Conservation (phyloP, 306 rosid species). For the Pterocarpus macrocarpus region DNA sequence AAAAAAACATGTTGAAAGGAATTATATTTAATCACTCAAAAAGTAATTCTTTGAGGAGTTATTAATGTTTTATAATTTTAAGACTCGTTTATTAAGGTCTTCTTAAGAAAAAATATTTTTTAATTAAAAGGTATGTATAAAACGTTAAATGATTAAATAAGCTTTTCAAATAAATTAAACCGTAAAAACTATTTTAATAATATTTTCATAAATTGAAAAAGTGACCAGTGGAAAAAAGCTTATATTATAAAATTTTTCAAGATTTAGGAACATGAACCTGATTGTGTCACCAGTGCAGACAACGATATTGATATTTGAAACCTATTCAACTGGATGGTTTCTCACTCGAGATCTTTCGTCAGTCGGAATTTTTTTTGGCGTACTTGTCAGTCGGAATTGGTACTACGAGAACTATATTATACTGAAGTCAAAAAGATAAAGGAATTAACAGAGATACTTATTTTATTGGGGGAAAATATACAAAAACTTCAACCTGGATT, state of each 20-base stretch:
- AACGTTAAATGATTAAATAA: too few relatives aligned
- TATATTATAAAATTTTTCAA: background rate
- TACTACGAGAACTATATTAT: constrained; percentile 3
- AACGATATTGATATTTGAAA: background rate
- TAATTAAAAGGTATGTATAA: too few relatives aligned
- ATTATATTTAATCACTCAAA: background rate
- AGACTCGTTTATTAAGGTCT: too few relatives aligned
- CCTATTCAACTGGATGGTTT: background rate
- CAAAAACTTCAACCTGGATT: constrained; percentile 12
- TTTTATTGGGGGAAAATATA: background rate
- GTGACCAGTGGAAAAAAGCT: background rate
- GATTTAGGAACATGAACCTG: background rate
- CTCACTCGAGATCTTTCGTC: background rate
- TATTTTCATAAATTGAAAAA: too few relatives aligned
- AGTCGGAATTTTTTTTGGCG: background rate
- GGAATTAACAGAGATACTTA: constrained; percentile 8
- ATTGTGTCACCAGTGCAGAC: background rate
- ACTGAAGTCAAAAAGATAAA: background rate
- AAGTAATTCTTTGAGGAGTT: background rate
- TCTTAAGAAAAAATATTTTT: too few relatives aligned
- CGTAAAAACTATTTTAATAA: too few relatives aligned
- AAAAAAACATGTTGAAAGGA: background rate
- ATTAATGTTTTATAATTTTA: too few relatives aligned
- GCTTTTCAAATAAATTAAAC: too few relatives aligned
- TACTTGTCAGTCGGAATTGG: background rate